Base-by-base conservation (phyloP, 2,329 filamentous ascomycete species). In the Pseudogymnoascus sp. region DNA sequence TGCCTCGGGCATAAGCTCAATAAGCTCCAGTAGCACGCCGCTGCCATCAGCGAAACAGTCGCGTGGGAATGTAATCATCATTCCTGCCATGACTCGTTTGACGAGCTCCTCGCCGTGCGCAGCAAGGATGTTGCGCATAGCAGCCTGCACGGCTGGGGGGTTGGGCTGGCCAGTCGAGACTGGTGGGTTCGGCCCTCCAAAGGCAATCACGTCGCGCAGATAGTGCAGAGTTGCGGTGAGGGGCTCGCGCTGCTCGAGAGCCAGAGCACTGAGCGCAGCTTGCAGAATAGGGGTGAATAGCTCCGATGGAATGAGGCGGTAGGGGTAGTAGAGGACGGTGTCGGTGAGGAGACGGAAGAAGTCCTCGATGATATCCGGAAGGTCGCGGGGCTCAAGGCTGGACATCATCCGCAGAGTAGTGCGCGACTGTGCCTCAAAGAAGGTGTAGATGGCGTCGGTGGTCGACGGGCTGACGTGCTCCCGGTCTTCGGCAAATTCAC, bases 11-110 rank as follows among this genome's bases (percentile, higher is more conserved):
- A 95, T 79, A 39, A 97, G 78, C 72, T 96, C 88, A 71, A 99
- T 96, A 65, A 97, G 80, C 3, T 88, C 87, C 63, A 99, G 84
- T 59, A 99, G 77, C n/a, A 96, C 90, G 4, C 91, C 92, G 57
- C 91, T 96, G 14, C 91, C 92, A 71, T 99, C 94, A 0, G 92
- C 87, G 71, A 97, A 96, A 75, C 92, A 97, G 73, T 97, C 94
- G 43, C 90, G 85, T 0, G 94, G 95, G 76, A 99, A 99, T 0
- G 89, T 95, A 73, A 97, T 97, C 93, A 99, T 97, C 92, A 99
- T 96, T 63, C 94, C 94, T 1, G 92, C 94, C 77, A 99, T 81
- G 62, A 96, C 87, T 65, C 92, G 89, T 75, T 96, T 93, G 6
- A 94, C 87, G 28, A 99, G 79, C 61, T 85, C 77, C 69, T 91